Conservation (phyloP, 371 early-diverging fungal genomes). For the Lichtheimia hyalospora region DNA sequence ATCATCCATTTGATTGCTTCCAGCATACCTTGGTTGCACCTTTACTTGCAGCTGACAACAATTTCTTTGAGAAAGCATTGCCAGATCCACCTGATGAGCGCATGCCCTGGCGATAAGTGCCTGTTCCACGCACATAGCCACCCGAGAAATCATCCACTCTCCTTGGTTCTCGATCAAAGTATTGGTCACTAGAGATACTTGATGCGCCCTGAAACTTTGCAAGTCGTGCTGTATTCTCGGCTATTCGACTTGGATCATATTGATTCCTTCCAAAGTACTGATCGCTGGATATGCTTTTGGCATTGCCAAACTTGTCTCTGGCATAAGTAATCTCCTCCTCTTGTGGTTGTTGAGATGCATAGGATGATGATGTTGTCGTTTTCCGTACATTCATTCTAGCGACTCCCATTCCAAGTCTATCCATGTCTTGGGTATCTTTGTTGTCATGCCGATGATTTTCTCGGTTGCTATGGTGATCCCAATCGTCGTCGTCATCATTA, state of each 20-base stretch:
- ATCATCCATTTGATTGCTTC: background rate
- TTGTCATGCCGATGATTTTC: too few relatives aligned
- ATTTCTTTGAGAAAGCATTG: slow-evolving; percentile 26
- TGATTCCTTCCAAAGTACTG: slow-evolving; percentile 84
- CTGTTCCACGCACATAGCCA: slow-evolving; percentile 16
- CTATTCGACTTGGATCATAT: slow-evolving; percentile 51
- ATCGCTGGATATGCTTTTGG: slow-evolving; percentile 84
- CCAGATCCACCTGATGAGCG: background rate
- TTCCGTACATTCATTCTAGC: slow-evolving; percentile 25
- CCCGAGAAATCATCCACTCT: slow-evolving; percentile 11
- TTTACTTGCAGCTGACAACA: slow-evolving; percentile 31
- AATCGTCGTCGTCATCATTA: background rate
- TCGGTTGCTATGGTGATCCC: too few relatives aligned
- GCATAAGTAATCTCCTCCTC: slow-evolving; percentile 39
- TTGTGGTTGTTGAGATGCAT: slow-evolving; percentile 4
- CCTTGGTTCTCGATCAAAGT: slow-evolving; percentile 58
- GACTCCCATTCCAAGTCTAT: slow-evolving; percentile 56
- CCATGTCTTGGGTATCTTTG: slow-evolving; percentile 16
- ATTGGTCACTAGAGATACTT: slow-evolving; percentile 77
- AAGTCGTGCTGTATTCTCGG: slow-evolving; percentile 61
- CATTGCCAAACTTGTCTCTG: slow-evolving; percentile 69
- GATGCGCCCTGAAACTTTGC: slow-evolving; percentile 70
- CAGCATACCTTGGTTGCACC: slow-evolving; percentile 31
- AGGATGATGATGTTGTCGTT: background rate
- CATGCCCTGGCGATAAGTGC: slow-evolving; percentile 10